Base-by-base conservation (phyloP, 306 rosid genomes). In the Abrus precatorius region DNA sequence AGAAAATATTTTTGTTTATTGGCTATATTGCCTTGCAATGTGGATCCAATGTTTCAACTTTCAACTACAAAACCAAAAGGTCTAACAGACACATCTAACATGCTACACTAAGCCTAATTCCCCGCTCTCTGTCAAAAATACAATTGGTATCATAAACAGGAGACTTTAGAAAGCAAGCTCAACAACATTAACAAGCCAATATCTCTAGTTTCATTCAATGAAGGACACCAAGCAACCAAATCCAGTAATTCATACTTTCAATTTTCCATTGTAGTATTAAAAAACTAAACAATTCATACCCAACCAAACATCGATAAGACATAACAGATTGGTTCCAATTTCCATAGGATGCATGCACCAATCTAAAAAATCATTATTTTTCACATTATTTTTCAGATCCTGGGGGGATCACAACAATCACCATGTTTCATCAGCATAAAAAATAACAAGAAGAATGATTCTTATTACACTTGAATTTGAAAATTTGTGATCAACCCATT, bases 331-430 rank as follows among this genome's bases (percentile, higher is more conserved):
- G 72, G 29, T 75, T 70, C 53, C 69, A 12, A 74, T 54, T 74
- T 36, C 75, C 6, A 48, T 5, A 49, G 34, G 28, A 64, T 40
- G 34, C 6, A 48, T 40, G 7, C 75, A 77, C 28, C 44, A 9
- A 73, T 52, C 52, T 7, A 53, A 34, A 38, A 32, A 5, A 57
- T 33, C 7, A 59, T 59, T 30, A 44, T 27, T 10, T 11, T 34
- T 45, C 14, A 7, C 76, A 48, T 62, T 9, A 43, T 6, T 34
- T 9, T 20, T 45, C 76, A 76, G 75, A 80, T 74, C 75, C 50
- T 5, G n/a, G 10, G 9, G 52, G 30, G 47, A 74, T 48, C 55
- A 20, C 14, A 56, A 32, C 55, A 32, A 14, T 32, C 7, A 64
- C 2, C 9, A 5, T 14, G 9, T 60, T 3, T 34, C 70, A 62